These are phyloP conservation scores for Pseudogymnoascus sp. DNA, from an alignment of 2,329 filamentous ascomycete genomes.

Conservation along the genomic window DNA sequence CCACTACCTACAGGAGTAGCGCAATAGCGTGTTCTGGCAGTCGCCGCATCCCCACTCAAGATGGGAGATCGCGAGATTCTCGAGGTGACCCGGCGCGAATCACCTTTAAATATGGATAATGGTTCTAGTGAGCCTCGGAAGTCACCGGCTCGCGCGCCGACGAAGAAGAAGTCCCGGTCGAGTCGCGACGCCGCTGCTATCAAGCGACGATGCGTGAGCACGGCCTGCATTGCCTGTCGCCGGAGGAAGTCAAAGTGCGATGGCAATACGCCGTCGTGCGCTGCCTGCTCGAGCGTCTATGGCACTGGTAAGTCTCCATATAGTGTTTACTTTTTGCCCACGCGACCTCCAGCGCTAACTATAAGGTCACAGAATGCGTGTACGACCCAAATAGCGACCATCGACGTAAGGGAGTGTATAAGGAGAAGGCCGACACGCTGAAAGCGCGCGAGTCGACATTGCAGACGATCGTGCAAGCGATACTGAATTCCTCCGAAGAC, in stretches of 20 bases:
- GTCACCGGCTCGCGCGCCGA: neutral
- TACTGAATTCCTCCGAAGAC: slow-evolving; percentile 84
- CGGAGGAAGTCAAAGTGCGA: slow-evolving; percentile 85
- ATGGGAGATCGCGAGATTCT: slow-evolving; percentile 7
- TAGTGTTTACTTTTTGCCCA: slow-evolving; percentile 11
- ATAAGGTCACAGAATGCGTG: slow-evolving; percentile 55
- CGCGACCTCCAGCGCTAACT: neutral
- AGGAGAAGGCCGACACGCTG: slow-evolving; percentile 82
- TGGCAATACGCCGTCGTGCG: slow-evolving; percentile 83
- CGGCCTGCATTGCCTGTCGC: slow-evolving; percentile 75
- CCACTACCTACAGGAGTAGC: slow-evolving; percentile 2
- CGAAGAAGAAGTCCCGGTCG: slow-evolving; percentile 25
- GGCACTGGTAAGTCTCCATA: slow-evolving; percentile 44
- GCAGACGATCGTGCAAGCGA: slow-evolving; percentile 86
- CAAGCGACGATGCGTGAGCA: slow-evolving; percentile 75
- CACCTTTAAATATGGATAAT: slow-evolving; percentile 1
- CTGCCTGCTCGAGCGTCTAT: slow-evolving; percentile 94
- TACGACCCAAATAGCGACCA: slow-evolving; percentile 97
- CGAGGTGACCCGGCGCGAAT: slow-evolving; percentile 2
- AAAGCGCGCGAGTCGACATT: slow-evolving; percentile 83
- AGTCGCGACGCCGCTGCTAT: slow-evolving; percentile 26
- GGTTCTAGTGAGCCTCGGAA: neutral
- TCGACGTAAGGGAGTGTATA: slow-evolving; percentile 92
- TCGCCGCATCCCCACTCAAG: neutral
- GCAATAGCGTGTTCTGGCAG: slow-evolving; percentile 2